phyloP scores from a whole-genome alignment of 1,139 yeast genomes.

The Torulaspora pretoriensis region DNA sequence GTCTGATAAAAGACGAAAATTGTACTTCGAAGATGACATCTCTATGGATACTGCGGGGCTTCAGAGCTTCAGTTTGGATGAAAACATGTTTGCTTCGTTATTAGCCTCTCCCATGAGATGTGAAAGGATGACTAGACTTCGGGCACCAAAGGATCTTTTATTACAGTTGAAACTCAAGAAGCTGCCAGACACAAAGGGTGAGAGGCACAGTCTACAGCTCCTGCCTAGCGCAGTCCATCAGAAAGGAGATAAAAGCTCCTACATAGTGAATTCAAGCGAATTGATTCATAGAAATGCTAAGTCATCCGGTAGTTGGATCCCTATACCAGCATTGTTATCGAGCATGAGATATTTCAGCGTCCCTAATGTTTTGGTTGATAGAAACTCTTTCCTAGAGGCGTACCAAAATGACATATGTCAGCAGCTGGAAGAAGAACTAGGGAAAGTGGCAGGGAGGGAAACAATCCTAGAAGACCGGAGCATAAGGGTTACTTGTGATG shows the following conservation, averaged over 20 bases:
- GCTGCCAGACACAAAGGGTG: not conserved
- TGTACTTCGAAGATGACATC: slow-evolving; percentile 14
- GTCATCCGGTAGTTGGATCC: slow-evolving; percentile 17
- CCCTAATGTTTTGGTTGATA: slow-evolving; percentile 10
- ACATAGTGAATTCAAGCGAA: slow-evolving; percentile 21
- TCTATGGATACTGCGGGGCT: slow-evolving; percentile 1
- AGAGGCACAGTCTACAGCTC: slow-evolving; percentile 6
- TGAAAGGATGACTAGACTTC: slow-evolving; percentile 24
- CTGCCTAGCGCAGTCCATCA: slow-evolving; percentile 8
- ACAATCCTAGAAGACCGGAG: slow-evolving; percentile 5
- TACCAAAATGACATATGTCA: slow-evolving; percentile 2
- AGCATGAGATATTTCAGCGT: slow-evolving; percentile 14
- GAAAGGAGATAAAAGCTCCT: slow-evolving; percentile 22
- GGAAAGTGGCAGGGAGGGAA: not conserved
- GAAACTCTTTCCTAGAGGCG: not conserved
- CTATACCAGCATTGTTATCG: slow-evolving; percentile 17
- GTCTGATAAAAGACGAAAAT: slow-evolving; percentile 29
- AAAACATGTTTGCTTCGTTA: slow-evolving; percentile 29
- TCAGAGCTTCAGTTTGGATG: slow-evolving; percentile 14
- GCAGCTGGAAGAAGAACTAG: slow-evolving; percentile 1
- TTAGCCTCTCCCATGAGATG: slow-evolving; percentile 31
- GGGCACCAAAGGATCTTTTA: slow-evolving; percentile 26
- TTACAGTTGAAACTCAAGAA: slow-evolving; percentile 22
- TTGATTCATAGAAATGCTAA: slow-evolving; percentile 3
- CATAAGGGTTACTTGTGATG: slow-evolving; percentile 5